A percentile compares a stretch with the other conserved stretches of the same genome.
These are phyloP conservation scores for Nicotiana undulata DNA, from an alignment of 257 asterid species.

Conservation along the genomic window DNA sequence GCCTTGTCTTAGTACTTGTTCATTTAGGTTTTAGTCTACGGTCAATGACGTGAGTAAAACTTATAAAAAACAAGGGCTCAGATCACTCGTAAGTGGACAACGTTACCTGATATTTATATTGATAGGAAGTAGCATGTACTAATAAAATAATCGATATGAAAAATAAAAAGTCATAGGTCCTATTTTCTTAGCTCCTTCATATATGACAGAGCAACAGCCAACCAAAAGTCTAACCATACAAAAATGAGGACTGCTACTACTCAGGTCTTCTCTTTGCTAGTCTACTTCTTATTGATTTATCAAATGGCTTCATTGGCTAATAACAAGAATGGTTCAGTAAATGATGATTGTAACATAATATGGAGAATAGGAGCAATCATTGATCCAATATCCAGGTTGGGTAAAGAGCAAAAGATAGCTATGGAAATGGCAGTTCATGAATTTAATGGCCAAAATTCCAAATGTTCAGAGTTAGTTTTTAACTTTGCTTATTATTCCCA, in stretches of 20 bases:
- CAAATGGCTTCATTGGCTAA: not conserved
- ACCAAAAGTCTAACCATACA: not conserved
- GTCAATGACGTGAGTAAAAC: not conserved
- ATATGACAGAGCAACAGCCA: not conserved
- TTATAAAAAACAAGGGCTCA: not conserved
- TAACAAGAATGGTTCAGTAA: not conserved
- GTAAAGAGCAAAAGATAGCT: conserved; percentile 49
- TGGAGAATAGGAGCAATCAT: conserved; percentile 31
- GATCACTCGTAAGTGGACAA: not conserved
- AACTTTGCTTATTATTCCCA: conserved; percentile 21
- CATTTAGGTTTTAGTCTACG: not conserved
- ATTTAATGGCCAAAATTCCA: conserved; percentile 1
- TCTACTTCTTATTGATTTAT: not conserved
- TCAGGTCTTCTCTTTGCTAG: not conserved
- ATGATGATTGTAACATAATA: not conserved
- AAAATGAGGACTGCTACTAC: not conserved
- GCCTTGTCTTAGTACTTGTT: not conserved
- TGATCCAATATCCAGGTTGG: conserved; percentile 32
- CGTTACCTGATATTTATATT: not conserved
- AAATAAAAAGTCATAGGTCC: not conserved
- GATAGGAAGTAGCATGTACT: not conserved
- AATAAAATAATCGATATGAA: not conserved
- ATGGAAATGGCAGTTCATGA: conserved; percentile 40
- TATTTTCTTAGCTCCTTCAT: not conserved
- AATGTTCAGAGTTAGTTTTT: conserved; percentile 25